Evolutionary conservation across 2,329 filamentous ascomycete genomes (phyloP), one percentile per base, ranked within the genome.

Genomic region (Neonectria neomacrospora): DNA sequence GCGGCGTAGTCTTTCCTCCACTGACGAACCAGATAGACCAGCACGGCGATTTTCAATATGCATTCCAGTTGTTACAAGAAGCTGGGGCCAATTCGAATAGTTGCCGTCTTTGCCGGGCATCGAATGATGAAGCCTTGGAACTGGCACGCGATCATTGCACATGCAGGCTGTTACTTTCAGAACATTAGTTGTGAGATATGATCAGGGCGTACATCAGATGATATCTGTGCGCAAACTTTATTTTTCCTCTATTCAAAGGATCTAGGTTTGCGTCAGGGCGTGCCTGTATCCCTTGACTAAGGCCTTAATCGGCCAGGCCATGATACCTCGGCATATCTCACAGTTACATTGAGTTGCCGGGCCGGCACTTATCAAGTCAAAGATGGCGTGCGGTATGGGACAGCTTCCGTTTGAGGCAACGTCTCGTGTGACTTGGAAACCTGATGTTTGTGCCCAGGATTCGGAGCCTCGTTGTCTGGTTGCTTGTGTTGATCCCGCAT

Each of bases 191-290:
- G 39, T 41, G n/a, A 41, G 39, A 41, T 41, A 41, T 41, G 39
- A 41, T 9, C n/a, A 41, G 39, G 41, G 41, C 41, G 41, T 44
- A 44, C 22, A 44, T 44, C 18, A 44, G 41, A 44, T 44, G 18
- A 44, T 44, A 44, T 44, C 6, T 44, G 18, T 3, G 18, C 41
- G 22, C 22, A 44, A 44, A 10, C 41, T 44, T 44, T 44, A 22
- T 44, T 44, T 44, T 18, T 44, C 22, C 41, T 22, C 41, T 22
- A 10, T 22, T 44, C 41, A 44, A 44, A 44, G 18, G 18, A 44
- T 44, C 41, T 44, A 44, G 41, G 18, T 44, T 44, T 44, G 41
- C 18, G 41, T 44, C 41, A 44, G 18, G 41, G 41, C 18, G 41
- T 44, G 41, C 9, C 41, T 44, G 41, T 44, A 44, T 44, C 41